Percentiles rank a stretch among this genome's conserved stretches.
Conservation (phyloP, 257 asterid genomes). For the Solanum pinnatisectum region DNA sequence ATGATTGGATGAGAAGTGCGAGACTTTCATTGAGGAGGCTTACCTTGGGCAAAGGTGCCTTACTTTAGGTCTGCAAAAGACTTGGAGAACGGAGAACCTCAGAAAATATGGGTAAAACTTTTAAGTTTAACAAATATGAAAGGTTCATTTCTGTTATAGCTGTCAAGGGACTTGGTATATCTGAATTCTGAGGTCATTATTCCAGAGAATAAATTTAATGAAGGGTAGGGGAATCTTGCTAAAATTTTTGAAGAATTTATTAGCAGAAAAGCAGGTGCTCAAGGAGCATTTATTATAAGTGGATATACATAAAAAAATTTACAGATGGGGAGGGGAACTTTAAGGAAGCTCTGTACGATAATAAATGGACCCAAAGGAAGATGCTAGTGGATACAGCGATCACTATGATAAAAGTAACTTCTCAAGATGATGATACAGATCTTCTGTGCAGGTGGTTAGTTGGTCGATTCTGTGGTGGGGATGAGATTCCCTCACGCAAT, state of each 20-base stretch:
- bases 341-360: neutral
- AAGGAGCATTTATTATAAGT: neutral
- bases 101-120: neutral
- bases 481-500: neutral
- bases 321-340: neutral
- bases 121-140: neutral
- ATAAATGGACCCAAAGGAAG: neutral
- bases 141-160: neutral
- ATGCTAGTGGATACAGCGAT: neutral
- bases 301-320: neutral
- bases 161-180: neutral
- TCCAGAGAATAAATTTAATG: neutral
- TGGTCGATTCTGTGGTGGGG: neutral
- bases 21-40: neutral
- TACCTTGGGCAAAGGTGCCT: neutral
- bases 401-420: neutral
- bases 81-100: neutral
- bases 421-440: neutral
- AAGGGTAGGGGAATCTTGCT: neutral
- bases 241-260: neutral
- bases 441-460: neutral
- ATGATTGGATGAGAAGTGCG: neutral
- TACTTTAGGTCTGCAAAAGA: neutral
- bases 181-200: neutral
- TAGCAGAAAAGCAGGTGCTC: neutral